Base-by-base conservation (phyloP, 2,329 filamentous ascomycete genomes). In the Alternaria novae-zelandiae region DNA sequence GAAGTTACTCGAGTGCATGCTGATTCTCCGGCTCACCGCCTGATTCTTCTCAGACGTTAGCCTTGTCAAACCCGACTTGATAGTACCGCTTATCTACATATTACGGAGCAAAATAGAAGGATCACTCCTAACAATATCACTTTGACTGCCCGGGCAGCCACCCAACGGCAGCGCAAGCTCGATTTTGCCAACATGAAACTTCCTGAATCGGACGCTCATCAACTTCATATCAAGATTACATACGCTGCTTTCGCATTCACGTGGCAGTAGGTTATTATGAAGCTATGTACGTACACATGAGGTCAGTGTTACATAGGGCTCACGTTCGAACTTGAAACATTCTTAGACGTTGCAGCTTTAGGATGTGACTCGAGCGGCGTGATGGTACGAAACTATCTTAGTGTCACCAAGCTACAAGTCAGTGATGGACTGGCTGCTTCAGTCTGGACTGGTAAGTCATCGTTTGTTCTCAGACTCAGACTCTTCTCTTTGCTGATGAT, bases 11-110 rank as follows among this genome's bases (percentile, higher is more conserved):
- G 36, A 17, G 3, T 11, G 9, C 36, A 17, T 17, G n/a, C 0
- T 10, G 15, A 17, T 17, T 8, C 0, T 17, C 5, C 1, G n/a
- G 9, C 17, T 17, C n/a, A 2, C 3, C 9, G 17, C 13, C 0
- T 6, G 8, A 15, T 17, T 17, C n/a, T 17, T 17, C 0, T 11
- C 9, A 0, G 9, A 11, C 3, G 4, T 11, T 1, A 17, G n/a
- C 0, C 4, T 1, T 17, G 8, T 3, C 4, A 2, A 2, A 1
- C 10, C 10, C 3, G n/a, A 17, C 15, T 1, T 9, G 8, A 41
- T 41, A 10, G 2, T 36, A n/a, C 32, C 1, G 15, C 3, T 36
- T 5, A 36, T 1, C 32, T 36, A n/a, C 32, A 3, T 36, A 0
- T 3, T 36, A 36, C 32, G 2, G 0, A 36, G 32, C 32, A 36